phyloP scores from a whole-genome alignment of 2,329 filamentous ascomycete genomes.

The Thermothelomyces thermophilus region DNA sequence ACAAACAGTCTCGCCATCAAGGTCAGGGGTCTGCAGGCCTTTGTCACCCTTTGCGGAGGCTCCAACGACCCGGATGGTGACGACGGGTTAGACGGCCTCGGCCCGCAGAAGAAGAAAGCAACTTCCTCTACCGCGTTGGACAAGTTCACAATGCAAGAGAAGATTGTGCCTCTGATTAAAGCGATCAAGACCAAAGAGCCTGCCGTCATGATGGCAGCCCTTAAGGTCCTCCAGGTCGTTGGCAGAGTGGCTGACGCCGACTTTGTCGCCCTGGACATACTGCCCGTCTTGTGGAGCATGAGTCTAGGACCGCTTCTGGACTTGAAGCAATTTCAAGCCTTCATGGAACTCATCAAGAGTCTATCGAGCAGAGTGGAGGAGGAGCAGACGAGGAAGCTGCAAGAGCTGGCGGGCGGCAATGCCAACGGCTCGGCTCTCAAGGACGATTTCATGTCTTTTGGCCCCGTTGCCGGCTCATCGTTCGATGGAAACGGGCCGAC shows the following conservation, averaged over 20 bases:
- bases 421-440: constrained; percentile 43
- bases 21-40: constrained; percentile 82
- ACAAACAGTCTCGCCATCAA: constrained; percentile 95
- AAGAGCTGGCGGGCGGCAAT: constrained; percentile 65
- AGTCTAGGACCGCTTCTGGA: constrained; percentile 83
- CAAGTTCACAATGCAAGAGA: constrained; percentile 98
- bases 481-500: constrained; percentile 49
- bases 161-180: constrained; percentile 83
- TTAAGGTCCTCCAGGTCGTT: constrained; percentile 78
- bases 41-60: constrained; percentile 83
- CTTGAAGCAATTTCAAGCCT: constrained; percentile 78
- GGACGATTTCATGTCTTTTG: constrained; percentile 66
- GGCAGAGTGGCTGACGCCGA: constrained; percentile 78
- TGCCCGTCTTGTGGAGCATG: constrained; percentile 89
- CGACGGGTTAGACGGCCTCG: constrained; percentile 72
- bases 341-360: constrained; percentile 81
- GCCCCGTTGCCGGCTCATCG: constrained; percentile 55
- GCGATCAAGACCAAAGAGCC: constrained; percentile 97
- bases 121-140: constrained; percentile 75
- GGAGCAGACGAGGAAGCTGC: constrained; percentile 82
- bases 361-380: constrained; percentile 76
- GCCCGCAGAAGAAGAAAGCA: constrained; percentile 51
- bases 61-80: constrained; percentile 44
- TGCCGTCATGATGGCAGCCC: constrained; percentile 89
- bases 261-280: constrained; percentile 83